A percentile compares a stretch with the other conserved stretches of the same genome.
These are phyloP conservation scores for Chaetomiaceae sp. DNA, from an alignment of 2,329 filamentous ascomycete species.

Conservation along the genomic window DNA sequence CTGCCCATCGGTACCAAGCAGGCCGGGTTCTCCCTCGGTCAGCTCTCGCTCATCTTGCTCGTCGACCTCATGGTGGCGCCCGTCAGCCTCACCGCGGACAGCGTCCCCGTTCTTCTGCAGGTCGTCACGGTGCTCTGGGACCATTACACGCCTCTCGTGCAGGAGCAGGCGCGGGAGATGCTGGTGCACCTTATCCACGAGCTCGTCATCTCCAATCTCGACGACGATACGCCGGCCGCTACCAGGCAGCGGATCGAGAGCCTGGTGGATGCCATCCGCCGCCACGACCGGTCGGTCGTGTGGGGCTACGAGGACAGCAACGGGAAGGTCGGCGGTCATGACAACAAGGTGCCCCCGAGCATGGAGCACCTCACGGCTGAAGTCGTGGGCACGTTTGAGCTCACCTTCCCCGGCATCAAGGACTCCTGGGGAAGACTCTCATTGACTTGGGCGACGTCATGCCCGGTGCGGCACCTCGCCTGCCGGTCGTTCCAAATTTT, in stretches of 20 bases:
- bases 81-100: slow-evolving; percentile 69
- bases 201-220: slow-evolving; percentile 73
- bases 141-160: slow-evolving; percentile 88
- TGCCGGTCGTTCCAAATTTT: slow-evolving; percentile 98
- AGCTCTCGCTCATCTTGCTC: slow-evolving; percentile 84
- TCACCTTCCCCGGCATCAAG: slow-evolving; percentile 78
- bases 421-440: slow-evolving; percentile 88
- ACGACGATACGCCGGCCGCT: slow-evolving; percentile 55
- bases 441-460: slow-evolving; percentile 92
- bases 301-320: slow-evolving; percentile 96
- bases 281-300: slow-evolving; percentile 75
- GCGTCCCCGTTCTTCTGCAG: slow-evolving; percentile 79
- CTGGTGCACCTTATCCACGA: slow-evolving; percentile 96
- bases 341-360: slow-evolving; percentile 73
- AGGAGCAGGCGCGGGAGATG: slow-evolving; percentile 96
- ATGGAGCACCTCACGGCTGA: slow-evolving; percentile 82
- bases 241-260: slow-evolving; percentile 75
- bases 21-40: slow-evolving; percentile 83
- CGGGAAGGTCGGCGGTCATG: slow-evolving; percentile 64
- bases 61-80: slow-evolving; percentile 96
- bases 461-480: slow-evolving; percentile 87
- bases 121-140: slow-evolving; percentile 95
- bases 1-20: slow-evolving; percentile 87
- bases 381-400: slow-evolving; percentile 77
- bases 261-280: slow-evolving; percentile 78